Evolutionary conservation across 176 grass and related monocot genomes (phyloP), one percentile per base, ranked within the genome.

Genomic region (Aegilops speltoides): DNA sequence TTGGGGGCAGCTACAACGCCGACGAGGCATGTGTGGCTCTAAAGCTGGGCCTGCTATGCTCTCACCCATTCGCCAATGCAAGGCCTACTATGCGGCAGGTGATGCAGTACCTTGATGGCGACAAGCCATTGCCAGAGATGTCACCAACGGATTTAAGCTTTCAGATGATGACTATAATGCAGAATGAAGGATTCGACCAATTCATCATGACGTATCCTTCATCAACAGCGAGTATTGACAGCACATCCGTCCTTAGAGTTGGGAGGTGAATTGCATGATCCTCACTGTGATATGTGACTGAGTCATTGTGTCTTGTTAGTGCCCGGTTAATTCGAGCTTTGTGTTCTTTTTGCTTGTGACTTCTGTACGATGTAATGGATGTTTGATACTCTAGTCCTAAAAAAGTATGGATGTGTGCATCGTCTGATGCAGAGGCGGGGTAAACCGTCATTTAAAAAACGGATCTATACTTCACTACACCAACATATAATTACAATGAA

Each of bases 1-100:
- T 88, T 69, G n/a, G 62, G 4, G 80, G 26, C 24, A 78, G 50
- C 64, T 88, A 50, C n/a, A 62, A 71, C 19, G 40, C 10, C 14
- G 52, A 9, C 0, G 71, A 88, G 62, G 86, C 62, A 10, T 19
- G 23, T 76, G 81, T 87, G 32, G 79, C 65, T 1, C 17, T 77
- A 24, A 88, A 82, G 34, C 71, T 88, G 13, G 86, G 79, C 23
- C 19, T 82, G 3, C 0, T 88, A 19, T 88, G 84, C 36, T 90
- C 84, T 31, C 89, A 90, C 46, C 74, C 89, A 25, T 83, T 87
- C 7, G 75, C 84, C 3, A 83, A 64, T 16, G 65, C 79, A 34
- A 78, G 89, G 36, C 89, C 89, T 17, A 73, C 79, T 60, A 83
- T 79, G 41, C n/a, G 74, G 5, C 84, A 60, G n/a, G 79, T 87